Percentiles rank a stretch among this genome's conserved stretches.
Conservation (phyloP, 2,329 filamentous ascomycete genomes). For the Hymenoscyphus fraxineus region DNA sequence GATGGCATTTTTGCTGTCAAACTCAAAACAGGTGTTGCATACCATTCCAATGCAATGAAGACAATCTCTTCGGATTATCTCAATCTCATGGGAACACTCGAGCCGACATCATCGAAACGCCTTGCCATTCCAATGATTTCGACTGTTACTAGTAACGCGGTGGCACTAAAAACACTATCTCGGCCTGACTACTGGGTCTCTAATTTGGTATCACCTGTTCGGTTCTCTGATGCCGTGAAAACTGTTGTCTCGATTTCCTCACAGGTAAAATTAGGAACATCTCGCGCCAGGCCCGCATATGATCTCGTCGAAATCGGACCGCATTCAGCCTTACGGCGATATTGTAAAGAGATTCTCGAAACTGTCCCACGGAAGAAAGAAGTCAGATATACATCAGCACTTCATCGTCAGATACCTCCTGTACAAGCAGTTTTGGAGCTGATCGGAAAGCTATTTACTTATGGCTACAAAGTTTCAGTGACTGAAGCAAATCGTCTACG, state of each 20-base stretch:
- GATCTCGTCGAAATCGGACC: too few relatives aligned
- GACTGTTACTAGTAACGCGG: conserved; percentile 1
- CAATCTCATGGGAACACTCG: background rate
- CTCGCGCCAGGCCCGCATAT: too few relatives aligned
- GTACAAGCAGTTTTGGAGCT: conserved; percentile 39
- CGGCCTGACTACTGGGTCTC: too few relatives aligned
- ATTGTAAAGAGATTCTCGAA: conserved; percentile 21
- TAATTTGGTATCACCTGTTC: too few relatives aligned
- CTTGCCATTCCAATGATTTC: background rate
- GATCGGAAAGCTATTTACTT: conserved; percentile 41
- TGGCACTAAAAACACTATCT: too few relatives aligned
- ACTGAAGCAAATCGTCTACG: too few relatives aligned
- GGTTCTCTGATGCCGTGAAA: too few relatives aligned
- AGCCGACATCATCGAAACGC: background rate
- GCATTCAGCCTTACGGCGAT: conserved; percentile 34
- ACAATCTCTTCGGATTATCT: background rate
- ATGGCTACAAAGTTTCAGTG: conserved; percentile 40
- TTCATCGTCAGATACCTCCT: background rate
- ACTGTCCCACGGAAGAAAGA: conserved; percentile 44
- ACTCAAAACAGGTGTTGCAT: conserved; percentile 38
- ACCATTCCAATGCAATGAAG: conserved; percentile 38
- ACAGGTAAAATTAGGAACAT: too few relatives aligned
- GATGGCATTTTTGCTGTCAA: conserved; percentile 33
- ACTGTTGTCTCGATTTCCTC: too few relatives aligned
- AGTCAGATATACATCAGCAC: conserved; percentile 43